Base-by-base conservation (phyloP, 139 green algal genomes). In the Micromonas pusilla region DNA sequence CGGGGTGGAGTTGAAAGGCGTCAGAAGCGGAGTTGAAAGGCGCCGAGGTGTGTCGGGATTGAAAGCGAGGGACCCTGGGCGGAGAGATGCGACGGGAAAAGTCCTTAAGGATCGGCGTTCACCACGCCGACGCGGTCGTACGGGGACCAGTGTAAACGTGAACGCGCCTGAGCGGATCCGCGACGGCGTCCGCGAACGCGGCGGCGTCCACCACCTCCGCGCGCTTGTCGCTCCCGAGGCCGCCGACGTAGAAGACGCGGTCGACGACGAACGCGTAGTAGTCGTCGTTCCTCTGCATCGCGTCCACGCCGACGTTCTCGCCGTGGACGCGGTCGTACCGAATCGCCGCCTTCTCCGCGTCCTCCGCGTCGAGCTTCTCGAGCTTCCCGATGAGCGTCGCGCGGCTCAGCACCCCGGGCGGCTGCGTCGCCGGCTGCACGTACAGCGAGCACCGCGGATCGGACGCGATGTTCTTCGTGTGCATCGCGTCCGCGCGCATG, bases 391-490 rank as follows among this genome's bases (percentile, higher is more conserved):
- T 72, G 26, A 79, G 45, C 6, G 72, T 79, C 30, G n/a, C 39
- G 9, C 72, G 16, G 25, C 13, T 23, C 6, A 79, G 25, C 13
- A 32, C 52, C 64, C 26, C 39, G 19, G 25, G 23, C 6, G 72
- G 53, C 20, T 72, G 25, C 33, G 72, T 37, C 64, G 52, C 30
- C 5, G 57, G 72, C 33, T 71, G 91, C 34, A 96, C 87, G 83
- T 92, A 91, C 52, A 97, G 85, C 66, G 84, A 92, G 80, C 88
- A 94, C 1, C 80, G 64, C 0, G 84, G 54, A 73, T 87, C 84
- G 28, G 67, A 54, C 20, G 70, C 45, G 20, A 97, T 63, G 82
- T 97, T 93, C 28, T 72, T 72, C 25, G 89, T 92, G 67, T 96
- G 91, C 28, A 92, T 79, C 2, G 87, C 84, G 52, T 88, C 82